Conservation (phyloP, 2,329 filamentous ascomycete species). For the Madurella fahalii region DNA sequence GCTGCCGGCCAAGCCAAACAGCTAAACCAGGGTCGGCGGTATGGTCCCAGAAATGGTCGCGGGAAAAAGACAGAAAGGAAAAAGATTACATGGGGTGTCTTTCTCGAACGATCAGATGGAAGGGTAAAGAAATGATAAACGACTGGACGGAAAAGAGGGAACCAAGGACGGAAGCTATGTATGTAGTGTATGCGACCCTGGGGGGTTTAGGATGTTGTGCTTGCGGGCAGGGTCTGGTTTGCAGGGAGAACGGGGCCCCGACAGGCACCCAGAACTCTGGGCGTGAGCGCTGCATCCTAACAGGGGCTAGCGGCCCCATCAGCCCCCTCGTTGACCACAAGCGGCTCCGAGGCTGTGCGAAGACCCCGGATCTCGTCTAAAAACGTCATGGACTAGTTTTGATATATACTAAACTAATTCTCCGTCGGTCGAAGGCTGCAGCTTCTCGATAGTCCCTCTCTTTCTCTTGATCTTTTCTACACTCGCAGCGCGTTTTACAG, state of each 20-base stretch:
- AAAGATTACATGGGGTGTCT: not conserved
- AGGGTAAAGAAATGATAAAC: not conserved
- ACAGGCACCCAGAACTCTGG: slow-evolving; percentile 11
- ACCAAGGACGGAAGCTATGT: not conserved
- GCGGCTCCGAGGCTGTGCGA: slow-evolving; percentile 18
- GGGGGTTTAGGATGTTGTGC: slow-evolving; percentile 5
- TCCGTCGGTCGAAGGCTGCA: not conserved
- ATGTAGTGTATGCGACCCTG: not conserved
- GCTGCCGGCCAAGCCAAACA: slow-evolving; percentile 4
- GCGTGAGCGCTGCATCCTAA: slow-evolving; percentile 6
- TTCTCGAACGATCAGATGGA: not conserved
- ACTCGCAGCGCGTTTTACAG: too few species aligned
- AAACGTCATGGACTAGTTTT: not conserved
- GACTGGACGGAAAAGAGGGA: slow-evolving; percentile 17
- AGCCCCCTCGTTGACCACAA: slow-evolving; percentile 13
- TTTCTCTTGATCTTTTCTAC: too few species aligned
- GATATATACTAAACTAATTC: too few species aligned
- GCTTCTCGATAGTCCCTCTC: too few species aligned
- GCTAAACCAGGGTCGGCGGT: not conserved
- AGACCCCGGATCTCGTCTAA: not conserved
- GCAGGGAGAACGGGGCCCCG: slow-evolving; percentile 8
- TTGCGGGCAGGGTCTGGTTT: slow-evolving; percentile 3
- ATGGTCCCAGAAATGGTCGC: not conserved
- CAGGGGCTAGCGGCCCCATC: slow-evolving; percentile 15
- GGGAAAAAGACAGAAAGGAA: slow-evolving; percentile 1